A percentile compares a stretch with the other conserved stretches of the same genome.
Conservation (phyloP, 441 rosid species). For the Syzygium syzygioides region DNA sequence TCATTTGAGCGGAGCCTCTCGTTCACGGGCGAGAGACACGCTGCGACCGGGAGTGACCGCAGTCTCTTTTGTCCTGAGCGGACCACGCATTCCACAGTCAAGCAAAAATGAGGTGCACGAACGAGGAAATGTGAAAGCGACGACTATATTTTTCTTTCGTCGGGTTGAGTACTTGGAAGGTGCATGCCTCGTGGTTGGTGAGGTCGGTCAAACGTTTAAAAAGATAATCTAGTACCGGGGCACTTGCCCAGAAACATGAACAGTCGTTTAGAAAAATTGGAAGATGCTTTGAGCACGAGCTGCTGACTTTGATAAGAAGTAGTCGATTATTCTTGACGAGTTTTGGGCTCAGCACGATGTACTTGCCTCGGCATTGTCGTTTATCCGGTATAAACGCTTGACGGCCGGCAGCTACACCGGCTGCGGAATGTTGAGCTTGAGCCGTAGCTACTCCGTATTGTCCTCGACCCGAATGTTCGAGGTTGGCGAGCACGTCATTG, state of each 20-base stretch:
- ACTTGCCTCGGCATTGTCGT: background rate
- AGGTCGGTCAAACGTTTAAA: background rate
- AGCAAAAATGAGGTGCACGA: background rate
- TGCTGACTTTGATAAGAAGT: background rate
- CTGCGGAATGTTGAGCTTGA: accelerated
- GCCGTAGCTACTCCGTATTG: accelerated
- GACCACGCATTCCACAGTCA: background rate
- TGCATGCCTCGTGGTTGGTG: background rate
- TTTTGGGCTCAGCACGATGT: background rate
- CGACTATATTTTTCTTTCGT: background rate
- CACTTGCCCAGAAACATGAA: background rate
- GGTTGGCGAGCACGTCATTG: accelerated
- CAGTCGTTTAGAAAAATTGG: background rate
- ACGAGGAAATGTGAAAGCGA: background rate
- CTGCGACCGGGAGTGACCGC: background rate
- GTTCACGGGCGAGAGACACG: background rate
- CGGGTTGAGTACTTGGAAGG: background rate
- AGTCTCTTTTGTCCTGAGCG: background rate
- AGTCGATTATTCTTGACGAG: background rate
- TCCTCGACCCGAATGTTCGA: background rate
- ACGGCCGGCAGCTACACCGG: accelerated
- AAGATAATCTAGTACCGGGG: no score
- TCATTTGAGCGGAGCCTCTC: background rate
- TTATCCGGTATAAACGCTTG: background rate
- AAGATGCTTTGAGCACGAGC: background rate